Base-by-base conservation (phyloP, 352 stramenopile species). In the Phytopythium helicoides region DNA sequence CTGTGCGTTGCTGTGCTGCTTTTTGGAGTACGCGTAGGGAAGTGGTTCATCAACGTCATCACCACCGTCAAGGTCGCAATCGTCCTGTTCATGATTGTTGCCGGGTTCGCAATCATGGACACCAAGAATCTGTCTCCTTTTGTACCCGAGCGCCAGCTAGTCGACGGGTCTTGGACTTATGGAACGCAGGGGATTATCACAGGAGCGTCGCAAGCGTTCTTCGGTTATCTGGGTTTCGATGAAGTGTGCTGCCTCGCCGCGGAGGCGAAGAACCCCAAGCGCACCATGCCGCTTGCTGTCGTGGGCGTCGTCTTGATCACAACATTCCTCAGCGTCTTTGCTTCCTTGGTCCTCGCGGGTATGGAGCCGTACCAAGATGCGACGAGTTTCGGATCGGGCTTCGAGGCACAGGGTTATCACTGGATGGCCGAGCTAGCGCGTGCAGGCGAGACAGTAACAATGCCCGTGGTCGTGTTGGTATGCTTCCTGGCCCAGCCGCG, bases 221-320 rank as follows among this genome's bases (percentile, higher is more conserved):
- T 97, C 64, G 95, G 95, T 3, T 98, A 97, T 64, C 86, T 99
- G 51, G 96, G 96, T 12, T 99, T 97, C 63, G 84, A 99, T 66
- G 95, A 98, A 66, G 87, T 99, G 3, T 98, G 92, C 64, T 98
- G 94, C 49, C 60, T 98, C 14, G 90, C 92, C 1, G 87, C 77
- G 0, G 89, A 97, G 54, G 77, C 88, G 0, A 94, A 90, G 60
- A 73, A 97, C 66, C 87, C 89, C 15, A 78, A 76, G 3, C 69
- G 61, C 21, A 95, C 93, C 56, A 91, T 98, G 38, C 93, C 94
- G 1, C 68, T 81, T 11, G 87, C 88, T 0, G 89, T 98, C 18
- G 81, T 98, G 21, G 86, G 81, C 3, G 97, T 92, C 2, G 84
- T 98, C 44, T 36, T 87, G 10, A 80, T 89, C 19, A 89, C 96